These are phyloP conservation scores for Begonia peltatifolia DNA, from an alignment of 306 rosid genomes.

Conservation along the genomic window DNA sequence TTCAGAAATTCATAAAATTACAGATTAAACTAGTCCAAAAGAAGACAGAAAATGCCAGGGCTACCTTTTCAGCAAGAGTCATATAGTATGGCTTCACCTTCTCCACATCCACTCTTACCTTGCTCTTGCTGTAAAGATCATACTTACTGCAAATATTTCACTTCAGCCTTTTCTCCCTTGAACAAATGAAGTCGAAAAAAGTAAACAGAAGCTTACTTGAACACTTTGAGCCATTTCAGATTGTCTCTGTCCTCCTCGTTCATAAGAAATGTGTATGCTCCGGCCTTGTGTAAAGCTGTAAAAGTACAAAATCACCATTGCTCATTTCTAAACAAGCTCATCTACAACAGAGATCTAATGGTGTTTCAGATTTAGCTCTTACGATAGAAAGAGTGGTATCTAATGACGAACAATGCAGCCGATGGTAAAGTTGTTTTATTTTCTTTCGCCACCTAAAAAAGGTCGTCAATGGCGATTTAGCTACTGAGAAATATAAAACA, in stretches of 20 bases:
- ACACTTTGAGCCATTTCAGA: conserved; percentile 45
- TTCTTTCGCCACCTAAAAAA: conserved; percentile 52
- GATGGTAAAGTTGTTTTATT: conserved; percentile 36
- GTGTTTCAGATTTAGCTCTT: conserved; percentile 3
- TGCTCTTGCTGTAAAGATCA: conserved; percentile 85
- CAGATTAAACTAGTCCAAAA: neutral
- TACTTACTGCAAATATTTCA: conserved; percentile 37
- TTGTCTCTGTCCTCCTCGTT: conserved; percentile 41
- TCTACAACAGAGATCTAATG: neutral
- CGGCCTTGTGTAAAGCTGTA: conserved; percentile 44
- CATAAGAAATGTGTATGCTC: conserved; percentile 47
- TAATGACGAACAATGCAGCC: conserved; percentile 44
- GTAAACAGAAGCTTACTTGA: conserved; percentile 22
- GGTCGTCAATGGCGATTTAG: neutral
- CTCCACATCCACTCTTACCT: conserved; percentile 39
- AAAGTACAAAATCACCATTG: neutral
- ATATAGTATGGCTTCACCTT: conserved; percentile 64
- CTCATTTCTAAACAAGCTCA: neutral
- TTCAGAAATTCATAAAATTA: neutral
- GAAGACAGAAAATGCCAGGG: neutral
- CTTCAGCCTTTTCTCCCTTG: no score
- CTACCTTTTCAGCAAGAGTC: conserved; percentile 60
- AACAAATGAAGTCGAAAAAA: neutral
- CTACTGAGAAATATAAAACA: neutral
- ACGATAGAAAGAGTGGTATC: conserved; percentile 60